phyloP scores from a whole-genome alignment of 495 filamentous ascomycete species.

The Penicillium fimorum region DNA sequence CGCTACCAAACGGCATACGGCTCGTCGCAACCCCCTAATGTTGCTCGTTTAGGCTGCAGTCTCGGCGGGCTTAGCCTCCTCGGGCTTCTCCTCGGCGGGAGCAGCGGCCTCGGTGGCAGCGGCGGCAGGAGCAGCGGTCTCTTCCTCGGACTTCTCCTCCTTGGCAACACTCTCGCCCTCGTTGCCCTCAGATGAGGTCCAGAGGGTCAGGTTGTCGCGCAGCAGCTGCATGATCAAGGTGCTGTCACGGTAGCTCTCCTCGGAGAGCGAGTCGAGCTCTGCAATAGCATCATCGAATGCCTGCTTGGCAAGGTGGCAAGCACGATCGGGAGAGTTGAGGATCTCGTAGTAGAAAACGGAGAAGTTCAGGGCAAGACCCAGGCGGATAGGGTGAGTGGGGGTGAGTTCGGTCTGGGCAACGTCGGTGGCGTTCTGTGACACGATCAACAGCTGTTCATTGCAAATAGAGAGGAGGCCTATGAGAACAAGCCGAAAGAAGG shows the following conservation, averaged over 20 bases:
- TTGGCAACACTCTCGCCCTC: constrained; percentile 72
- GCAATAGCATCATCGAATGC: constrained; percentile 99
- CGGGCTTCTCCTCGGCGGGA: constrained; percentile 43
- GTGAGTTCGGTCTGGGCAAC: constrained; percentile 97
- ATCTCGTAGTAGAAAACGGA: constrained; percentile 99
- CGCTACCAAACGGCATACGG: constrained; percentile 27
- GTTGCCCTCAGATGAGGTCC: constrained; percentile 93
- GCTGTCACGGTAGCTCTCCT: constrained; percentile 99
- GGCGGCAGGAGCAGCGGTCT: constrained; percentile 44
- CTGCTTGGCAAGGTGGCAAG: constrained; percentile 98
- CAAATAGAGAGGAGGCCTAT: not conserved
- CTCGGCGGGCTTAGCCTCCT: constrained; percentile 44
- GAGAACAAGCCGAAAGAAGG: constrained; percentile 11
- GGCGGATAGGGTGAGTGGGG: constrained; percentile 96
- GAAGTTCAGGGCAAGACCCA: constrained; percentile 98
- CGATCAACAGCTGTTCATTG: constrained; percentile 15
- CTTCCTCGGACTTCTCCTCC: constrained; percentile 62
- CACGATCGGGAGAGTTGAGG: constrained; percentile 96
- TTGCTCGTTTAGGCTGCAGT: constrained; percentile 37
- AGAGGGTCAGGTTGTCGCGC: constrained; percentile 98
- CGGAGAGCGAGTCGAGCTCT: constrained; percentile 96
- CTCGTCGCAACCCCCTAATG: constrained; percentile 15
- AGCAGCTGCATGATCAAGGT: constrained; percentile 99
- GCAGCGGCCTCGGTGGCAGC: constrained; percentile 39
- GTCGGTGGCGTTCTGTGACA: constrained; percentile 83